These are phyloP conservation scores for Coemansia sp. DNA, from an alignment of 192 early-diverging fungal species.

Conservation along the genomic window DNA sequence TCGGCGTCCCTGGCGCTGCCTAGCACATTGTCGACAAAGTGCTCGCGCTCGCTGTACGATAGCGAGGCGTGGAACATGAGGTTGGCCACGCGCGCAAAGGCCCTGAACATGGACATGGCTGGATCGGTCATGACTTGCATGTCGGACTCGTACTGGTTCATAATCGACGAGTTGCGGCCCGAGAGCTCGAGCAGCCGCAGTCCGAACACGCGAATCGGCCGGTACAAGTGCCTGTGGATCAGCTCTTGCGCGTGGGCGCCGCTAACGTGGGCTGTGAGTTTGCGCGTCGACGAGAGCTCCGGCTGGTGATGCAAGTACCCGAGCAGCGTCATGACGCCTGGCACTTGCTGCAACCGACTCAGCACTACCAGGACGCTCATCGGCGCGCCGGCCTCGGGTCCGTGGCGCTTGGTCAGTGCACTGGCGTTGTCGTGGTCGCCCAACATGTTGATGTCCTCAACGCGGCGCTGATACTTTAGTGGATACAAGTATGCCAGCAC, in stretches of 20 bases:
- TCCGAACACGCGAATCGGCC: slow-evolving; percentile 58
- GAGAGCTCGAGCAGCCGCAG: slow-evolving; percentile 81
- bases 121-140: slow-evolving; percentile 71
- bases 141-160: slow-evolving; percentile 72
- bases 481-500: slow-evolving; percentile 77
- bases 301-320: slow-evolving; percentile 59
- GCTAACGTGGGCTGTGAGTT: slow-evolving; percentile 2
- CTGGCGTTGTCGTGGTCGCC: slow-evolving; percentile 10
- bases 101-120: slow-evolving; percentile 79
- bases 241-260: slow-evolving; percentile 7
- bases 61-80: slow-evolving; percentile 67
- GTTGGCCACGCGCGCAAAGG: slow-evolving; percentile 76
- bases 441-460: slow-evolving; percentile 29
- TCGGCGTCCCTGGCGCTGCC: slow-evolving; percentile 60
- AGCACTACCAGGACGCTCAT: slow-evolving; percentile 62
- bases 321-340: slow-evolving; percentile 71
- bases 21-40: slow-evolving; percentile 71
- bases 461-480: slow-evolving; percentile 58
- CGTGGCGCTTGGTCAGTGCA: slow-evolving; percentile 19
- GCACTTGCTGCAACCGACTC: slow-evolving; percentile 66
- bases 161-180: slow-evolving; percentile 78
- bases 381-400: slow-evolving; percentile 31
- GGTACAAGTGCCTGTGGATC: slow-evolving; percentile 16
- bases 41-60: slow-evolving; percentile 60
- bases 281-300: slow-evolving; percentile 20